A percentile compares a stretch with the other conserved stretches of the same genome.
These are phyloP conservation scores for Suillus sp. DNA, from an alignment of 768 basidiomycete species.

Conservation along the genomic window DNA sequence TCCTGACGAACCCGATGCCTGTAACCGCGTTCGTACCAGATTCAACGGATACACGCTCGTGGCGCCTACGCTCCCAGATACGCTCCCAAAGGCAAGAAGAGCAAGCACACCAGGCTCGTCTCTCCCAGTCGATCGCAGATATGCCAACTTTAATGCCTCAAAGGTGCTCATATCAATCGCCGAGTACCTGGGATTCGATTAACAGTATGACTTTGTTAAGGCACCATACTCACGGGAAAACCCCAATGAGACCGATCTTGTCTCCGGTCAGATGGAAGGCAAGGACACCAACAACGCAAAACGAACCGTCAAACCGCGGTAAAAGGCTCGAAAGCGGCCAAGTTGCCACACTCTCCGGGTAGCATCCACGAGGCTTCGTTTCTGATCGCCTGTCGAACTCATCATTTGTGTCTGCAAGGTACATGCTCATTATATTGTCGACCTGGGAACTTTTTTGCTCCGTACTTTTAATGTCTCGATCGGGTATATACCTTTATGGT, in stretches of 20 bases:
- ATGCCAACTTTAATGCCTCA: conserved; percentile 91
- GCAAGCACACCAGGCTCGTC: conserved; percentile 91
- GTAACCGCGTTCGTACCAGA: conserved; percentile 89
- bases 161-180: conserved; percentile 99
- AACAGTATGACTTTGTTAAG: conserved; percentile 10
- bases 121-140: conserved; percentile 81
- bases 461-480: conserved; percentile 91
- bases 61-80: conserved; percentile 93
- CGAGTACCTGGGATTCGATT: conserved; percentile 56
- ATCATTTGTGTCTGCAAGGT: conserved; percentile 85
- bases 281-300: conserved; percentile 12
- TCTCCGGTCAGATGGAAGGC: conserved; percentile 19
- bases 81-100: conserved; percentile 85
- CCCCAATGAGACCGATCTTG: conserved; percentile 92
- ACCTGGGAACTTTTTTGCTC: neutral
- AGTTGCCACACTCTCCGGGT: conserved; percentile 74
- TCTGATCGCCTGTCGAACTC: conserved; percentile 72
- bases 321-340: conserved; percentile 83
- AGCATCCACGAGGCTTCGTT: conserved; percentile 60
- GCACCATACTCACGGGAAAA: conserved; percentile 75
- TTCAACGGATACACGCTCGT: conserved; percentile 92
- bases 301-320: conserved; percentile 86
- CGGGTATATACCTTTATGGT: conserved; percentile 82
- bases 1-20: conserved; percentile 94
- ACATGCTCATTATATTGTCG: conserved; percentile 6